Conservation (phyloP, 257 asterid species). For the Capsicum baccatum region DNA sequence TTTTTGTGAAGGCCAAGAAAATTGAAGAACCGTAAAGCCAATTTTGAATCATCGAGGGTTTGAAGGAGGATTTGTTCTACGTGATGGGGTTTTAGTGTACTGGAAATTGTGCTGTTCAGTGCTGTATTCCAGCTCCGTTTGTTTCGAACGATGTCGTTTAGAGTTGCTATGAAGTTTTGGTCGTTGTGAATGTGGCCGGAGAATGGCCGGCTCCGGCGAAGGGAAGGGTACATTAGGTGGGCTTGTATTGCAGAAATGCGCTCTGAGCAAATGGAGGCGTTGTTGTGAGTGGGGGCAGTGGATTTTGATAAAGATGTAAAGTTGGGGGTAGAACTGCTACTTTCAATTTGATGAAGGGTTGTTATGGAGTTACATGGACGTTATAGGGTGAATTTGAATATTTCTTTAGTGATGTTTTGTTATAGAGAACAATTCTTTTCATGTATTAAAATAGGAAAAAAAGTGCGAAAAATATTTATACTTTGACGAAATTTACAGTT, state of each 20-base stretch:
- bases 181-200: constrained; percentile 38
- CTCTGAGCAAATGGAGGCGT: not conserved
- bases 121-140: constrained; percentile 70
- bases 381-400: not conserved
- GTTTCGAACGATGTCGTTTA: constrained; percentile 68
- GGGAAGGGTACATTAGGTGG: constrained; percentile 36
- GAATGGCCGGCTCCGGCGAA: constrained; percentile 11
- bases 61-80: constrained; percentile 64
- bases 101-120: constrained; percentile 51
- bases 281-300: not conserved
- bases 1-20: constrained; percentile 82
- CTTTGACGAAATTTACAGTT: no score
- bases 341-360: not conserved
- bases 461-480: no score
- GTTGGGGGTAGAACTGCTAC: not conserved
- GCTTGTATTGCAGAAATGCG: not conserved
- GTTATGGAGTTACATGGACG: not conserved
- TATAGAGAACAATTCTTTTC: not conserved
- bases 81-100: constrained; percentile 57
- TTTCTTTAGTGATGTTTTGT: not conserved
- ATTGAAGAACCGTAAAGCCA: constrained; percentile 93
- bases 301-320: not conserved
- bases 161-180: constrained; percentile 57
- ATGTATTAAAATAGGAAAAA: no score
- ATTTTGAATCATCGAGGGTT: constrained; percentile 68